These are phyloP conservation scores for Auriscalpium microsporum DNA, from an alignment of 768 basidiomycete genomes.

Conservation along the genomic window DNA sequence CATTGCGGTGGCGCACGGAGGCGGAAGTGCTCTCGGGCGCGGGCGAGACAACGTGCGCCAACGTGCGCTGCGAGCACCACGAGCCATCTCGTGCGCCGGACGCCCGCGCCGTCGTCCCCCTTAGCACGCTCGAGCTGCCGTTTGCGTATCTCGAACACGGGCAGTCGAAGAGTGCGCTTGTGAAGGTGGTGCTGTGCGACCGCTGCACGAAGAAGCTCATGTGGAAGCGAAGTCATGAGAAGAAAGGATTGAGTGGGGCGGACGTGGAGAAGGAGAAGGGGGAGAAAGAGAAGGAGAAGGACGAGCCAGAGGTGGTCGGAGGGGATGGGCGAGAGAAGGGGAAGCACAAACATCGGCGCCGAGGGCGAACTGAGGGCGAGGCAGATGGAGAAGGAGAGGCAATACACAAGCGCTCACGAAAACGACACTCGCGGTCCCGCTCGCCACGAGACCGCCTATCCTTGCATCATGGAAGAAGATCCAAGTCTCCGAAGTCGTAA, in stretches of 20 bases:
- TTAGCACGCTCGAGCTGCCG: conserved; percentile 81
- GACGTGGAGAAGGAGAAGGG: background rate
- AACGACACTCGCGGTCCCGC: conserved; percentile 8
- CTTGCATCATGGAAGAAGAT: conserved; percentile 36
- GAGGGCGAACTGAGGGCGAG: background rate
- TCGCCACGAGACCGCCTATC: conserved; percentile 7
- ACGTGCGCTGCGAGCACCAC: conserved; percentile 71
- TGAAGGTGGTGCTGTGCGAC: conserved; percentile 83
- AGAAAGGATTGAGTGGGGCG: conserved; percentile 17
- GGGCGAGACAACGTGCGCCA: conserved; percentile 85
- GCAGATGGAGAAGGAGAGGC: too few relatives aligned
- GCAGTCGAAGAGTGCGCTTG: conserved; percentile 67
- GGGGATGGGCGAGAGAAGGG: background rate
- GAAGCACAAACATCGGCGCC: background rate
- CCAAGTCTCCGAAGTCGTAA: conserved; percentile 25
- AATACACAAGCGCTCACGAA: background rate
- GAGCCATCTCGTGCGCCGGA: conserved; percentile 21
- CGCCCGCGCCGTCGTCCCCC: conserved; percentile 16
- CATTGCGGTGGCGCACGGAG: conserved; percentile 91
- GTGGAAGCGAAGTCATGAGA: conserved; percentile 75
- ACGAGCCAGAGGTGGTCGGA: background rate
- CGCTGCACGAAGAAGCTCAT: conserved; percentile 77
- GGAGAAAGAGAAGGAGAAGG: background rate
- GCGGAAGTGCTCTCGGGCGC: conserved; percentile 78
- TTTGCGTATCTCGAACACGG: conserved; percentile 83